Conservation (phyloP, 805 yeast species). For the Candida fluviatilis region DNA sequence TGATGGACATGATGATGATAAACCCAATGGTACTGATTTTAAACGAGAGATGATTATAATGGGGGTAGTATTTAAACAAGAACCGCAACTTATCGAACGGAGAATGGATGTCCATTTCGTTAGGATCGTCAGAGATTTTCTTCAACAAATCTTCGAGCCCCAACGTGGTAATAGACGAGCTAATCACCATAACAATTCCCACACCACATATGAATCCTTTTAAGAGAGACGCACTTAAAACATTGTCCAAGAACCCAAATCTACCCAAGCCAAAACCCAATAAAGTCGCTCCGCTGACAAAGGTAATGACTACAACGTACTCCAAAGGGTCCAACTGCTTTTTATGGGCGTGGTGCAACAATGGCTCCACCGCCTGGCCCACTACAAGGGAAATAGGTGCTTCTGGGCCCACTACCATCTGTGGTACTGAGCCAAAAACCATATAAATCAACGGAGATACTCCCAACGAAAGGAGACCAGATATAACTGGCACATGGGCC, state of each 20-base stretch:
- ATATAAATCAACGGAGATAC: slow-evolving; percentile 37
- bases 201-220: slow-evolving; percentile 44
- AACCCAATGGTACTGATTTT: slow-evolving; percentile 56
- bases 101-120: slow-evolving; percentile 42
- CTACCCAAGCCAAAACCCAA: slow-evolving; percentile 75
- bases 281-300: slow-evolving; percentile 69
- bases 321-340: slow-evolving; percentile 40
- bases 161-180: slow-evolving; percentile 67
- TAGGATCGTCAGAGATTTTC: slow-evolving; percentile 31
- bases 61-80: slow-evolving; percentile 42
- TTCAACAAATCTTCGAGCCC: slow-evolving; percentile 53
- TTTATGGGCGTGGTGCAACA: slow-evolving; percentile 31
- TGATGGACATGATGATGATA: slow-evolving; percentile 37
- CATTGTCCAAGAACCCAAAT: slow-evolving; percentile 63
- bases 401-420: slow-evolving; percentile 45
- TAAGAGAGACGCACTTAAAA: slow-evolving; percentile 34
- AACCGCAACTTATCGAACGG: slow-evolving; percentile 68
- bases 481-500: slow-evolving; percentile 40
- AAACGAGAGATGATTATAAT: slow-evolving; percentile 58
- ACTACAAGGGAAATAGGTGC: slow-evolving; percentile 43
- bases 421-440: slow-evolving; percentile 43
- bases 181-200: slow-evolving; percentile 45
- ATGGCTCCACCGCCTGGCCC: slow-evolving; percentile 44
- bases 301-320: slow-evolving; percentile 64
- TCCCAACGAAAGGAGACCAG: slow-evolving; percentile 37